phyloP scores from a whole-genome alignment of 2,329 filamentous ascomycete species.

The Fusarium chlamydosporum region DNA sequence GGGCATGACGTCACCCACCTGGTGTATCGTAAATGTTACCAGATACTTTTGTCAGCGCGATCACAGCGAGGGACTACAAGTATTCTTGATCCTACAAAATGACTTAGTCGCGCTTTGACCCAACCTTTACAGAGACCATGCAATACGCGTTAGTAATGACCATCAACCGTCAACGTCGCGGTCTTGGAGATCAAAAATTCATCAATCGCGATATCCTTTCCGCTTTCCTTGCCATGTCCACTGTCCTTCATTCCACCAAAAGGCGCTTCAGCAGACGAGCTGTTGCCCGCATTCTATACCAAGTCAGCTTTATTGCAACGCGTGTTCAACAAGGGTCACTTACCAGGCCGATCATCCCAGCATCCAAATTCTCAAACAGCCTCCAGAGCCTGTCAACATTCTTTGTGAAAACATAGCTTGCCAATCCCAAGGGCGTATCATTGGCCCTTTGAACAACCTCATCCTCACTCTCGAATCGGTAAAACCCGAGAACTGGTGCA shows the following conservation, averaged over 20 bases:
- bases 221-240: slow-evolving; percentile 49
- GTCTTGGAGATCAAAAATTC: slow-evolving; percentile 62
- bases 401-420: slow-evolving; percentile 37
- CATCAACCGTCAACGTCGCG: slow-evolving; percentile 12
- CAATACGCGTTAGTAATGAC: background rate
- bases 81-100: background rate
- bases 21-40: too few species aligned
- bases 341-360: slow-evolving; percentile 40
- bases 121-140: background rate
- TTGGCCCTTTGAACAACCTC: slow-evolving; percentile 36
- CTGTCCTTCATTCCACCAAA: slow-evolving; percentile 46
- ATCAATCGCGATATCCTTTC: slow-evolving; percentile 61
- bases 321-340: background rate
- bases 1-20: background rate
- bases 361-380: slow-evolving; percentile 36
- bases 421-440: slow-evolving; percentile 28
- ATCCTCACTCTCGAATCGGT: slow-evolving; percentile 31
- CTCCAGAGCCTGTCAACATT: slow-evolving; percentile 33
- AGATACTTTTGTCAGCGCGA: too few species aligned
- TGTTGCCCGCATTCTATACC: slow-evolving; percentile 11
- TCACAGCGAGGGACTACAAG: background rate
- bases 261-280: slow-evolving; percentile 57
- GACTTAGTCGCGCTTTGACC: background rate
- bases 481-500: slow-evolving; percentile 29
- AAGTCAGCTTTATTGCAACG: fast-evolving